These are phyloP conservation scores for Rhizopus delemar DNA, from an alignment of 371 early-diverging fungal species.

Conservation along the genomic window DNA sequence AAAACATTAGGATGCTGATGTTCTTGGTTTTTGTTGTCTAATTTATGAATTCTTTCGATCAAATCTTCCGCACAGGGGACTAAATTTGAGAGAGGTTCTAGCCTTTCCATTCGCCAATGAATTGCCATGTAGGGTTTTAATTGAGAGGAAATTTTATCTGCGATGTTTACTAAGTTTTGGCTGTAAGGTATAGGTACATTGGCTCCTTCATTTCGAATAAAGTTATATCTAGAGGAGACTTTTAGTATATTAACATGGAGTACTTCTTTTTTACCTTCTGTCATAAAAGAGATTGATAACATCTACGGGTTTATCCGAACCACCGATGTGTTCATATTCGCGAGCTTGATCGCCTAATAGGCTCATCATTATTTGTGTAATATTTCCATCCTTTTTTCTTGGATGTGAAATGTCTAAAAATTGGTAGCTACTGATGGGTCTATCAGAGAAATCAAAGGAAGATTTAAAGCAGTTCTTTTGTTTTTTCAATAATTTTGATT, in stretches of 20 bases:
- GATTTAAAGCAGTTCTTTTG: slow-evolving; percentile 25
- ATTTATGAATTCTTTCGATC: slow-evolving; percentile 26
- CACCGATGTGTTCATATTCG: slow-evolving; percentile 21
- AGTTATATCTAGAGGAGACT: slow-evolving; percentile 31
- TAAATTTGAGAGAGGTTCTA: slow-evolving; percentile 43
- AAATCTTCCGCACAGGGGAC: slow-evolving; percentile 43
- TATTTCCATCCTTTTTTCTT: slow-evolving; percentile 23
- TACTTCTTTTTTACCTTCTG: slow-evolving; percentile 16
- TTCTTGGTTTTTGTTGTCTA: background rate
- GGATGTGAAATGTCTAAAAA: slow-evolving; percentile 25
- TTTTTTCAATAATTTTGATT: slow-evolving; percentile 16
- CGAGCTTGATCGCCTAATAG: slow-evolving; percentile 36
- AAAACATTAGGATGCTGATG: slow-evolving; percentile 30
- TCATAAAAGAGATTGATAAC: slow-evolving; percentile 49
- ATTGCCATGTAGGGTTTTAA: slow-evolving; percentile 49
- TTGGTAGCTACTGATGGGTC: slow-evolving; percentile 33
- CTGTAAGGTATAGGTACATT: slow-evolving; percentile 38
- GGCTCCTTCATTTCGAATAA: slow-evolving; percentile 33
- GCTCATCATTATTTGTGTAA: slow-evolving; percentile 31
- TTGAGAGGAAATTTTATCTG: slow-evolving; percentile 36
- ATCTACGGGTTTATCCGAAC: slow-evolving; percentile 24
- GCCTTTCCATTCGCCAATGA: slow-evolving; percentile 57
- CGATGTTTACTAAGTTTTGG: slow-evolving; percentile 29
- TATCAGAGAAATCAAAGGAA: slow-evolving; percentile 21
- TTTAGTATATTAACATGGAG: too few species aligned